Evolutionary conservation across 352 stramenopile genomes (phyloP).

Genomic region (Pythium aristosporum): DNA sequence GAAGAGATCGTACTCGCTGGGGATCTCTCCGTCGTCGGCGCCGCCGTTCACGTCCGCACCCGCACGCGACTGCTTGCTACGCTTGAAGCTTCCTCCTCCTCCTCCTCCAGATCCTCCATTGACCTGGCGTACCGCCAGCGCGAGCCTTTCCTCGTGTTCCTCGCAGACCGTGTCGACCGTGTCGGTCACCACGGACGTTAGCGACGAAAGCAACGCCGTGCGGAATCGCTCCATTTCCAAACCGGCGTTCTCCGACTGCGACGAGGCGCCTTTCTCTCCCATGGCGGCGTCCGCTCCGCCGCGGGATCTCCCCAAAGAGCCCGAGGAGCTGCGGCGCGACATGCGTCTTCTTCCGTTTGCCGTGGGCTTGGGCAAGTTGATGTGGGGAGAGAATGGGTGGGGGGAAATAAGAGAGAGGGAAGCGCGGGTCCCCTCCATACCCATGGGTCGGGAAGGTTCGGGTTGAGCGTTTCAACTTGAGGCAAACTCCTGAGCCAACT

Average conservation of each 20-base stretch:
- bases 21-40: slow-evolving; percentile 8
- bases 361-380: background rate
- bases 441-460: background rate
- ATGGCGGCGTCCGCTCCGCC: background rate
- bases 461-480: background rate
- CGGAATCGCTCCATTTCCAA: slow-evolving; percentile 32
- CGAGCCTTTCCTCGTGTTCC: slow-evolving; percentile 37
- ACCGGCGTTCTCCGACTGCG: slow-evolving; percentile 1
- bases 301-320: background rate
- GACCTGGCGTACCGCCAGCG: slow-evolving; percentile 19
- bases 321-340: background rate
- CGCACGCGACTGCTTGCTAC: background rate
- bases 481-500: too few relatives aligned
- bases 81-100: background rate
- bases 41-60: background rate
- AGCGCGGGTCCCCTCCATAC: slow-evolving; percentile 1
- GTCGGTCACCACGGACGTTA: slow-evolving; percentile 47
- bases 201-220: slow-evolving; percentile 37
- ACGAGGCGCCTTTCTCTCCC: background rate
- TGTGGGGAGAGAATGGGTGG: background rate
- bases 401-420: background rate
- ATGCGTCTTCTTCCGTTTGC: background rate
- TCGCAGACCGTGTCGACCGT: slow-evolving; percentile 51
- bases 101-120: slow-evolving; percentile 7
- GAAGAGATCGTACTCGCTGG: slow-evolving; percentile 54